Evolutionary conservation across 163 green algal genomes (phyloP), one percentile per base, ranked within the genome.

Genomic region (Trebouxia gelatinosa): DNA sequence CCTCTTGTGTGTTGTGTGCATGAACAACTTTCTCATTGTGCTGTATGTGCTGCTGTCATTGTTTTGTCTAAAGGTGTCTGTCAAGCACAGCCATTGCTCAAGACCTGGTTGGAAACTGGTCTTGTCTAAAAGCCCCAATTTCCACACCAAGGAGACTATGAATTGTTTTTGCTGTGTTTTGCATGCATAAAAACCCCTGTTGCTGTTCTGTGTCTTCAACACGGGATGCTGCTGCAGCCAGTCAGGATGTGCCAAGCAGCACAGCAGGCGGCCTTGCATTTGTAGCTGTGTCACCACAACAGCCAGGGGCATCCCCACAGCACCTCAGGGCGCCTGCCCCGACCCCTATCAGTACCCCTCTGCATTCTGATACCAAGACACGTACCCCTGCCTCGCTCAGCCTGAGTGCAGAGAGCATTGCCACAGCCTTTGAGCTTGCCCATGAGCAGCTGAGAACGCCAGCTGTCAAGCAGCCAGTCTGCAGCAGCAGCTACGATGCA

Each of bases 401-500:
- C 5, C 64, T 72, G n/a, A 26, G 34, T 54, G 64, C 35, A 3
- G 21, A 54, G 38, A 37, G 50, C 64, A 72, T 72, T 50, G 64
- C 37, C 35, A 51, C 35, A 21, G 64, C 64, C 3, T 72, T 72
- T 54, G 9, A 17, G 6, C 21, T 72, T 26, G 64, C 35, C 26
- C 64, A 72, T 50, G 35, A 72, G 64, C 35, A 72, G 21, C 64
- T 72, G 21, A 72, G 35, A 23, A 34, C 35, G 17, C 23, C 35
- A 29, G 35, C 64, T 35, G 6, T 70, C 23, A 17, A 21, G 26
- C 2, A 50, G 35, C 64, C 31, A 29, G 21, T 11, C 19, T 34
- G 51, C 35, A 72, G 35, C 17, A 31, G 40, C 2, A 28, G 32
- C 29, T 6, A 23, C 32, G 7, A 31, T n/a, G 16, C 61, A 19